A percentile compares a stretch with the other conserved stretches of the same genome.
phyloP scores from a whole-genome alignment of 495 filamentous ascomycete species.

The Penicillium cosmopolitanum region DNA sequence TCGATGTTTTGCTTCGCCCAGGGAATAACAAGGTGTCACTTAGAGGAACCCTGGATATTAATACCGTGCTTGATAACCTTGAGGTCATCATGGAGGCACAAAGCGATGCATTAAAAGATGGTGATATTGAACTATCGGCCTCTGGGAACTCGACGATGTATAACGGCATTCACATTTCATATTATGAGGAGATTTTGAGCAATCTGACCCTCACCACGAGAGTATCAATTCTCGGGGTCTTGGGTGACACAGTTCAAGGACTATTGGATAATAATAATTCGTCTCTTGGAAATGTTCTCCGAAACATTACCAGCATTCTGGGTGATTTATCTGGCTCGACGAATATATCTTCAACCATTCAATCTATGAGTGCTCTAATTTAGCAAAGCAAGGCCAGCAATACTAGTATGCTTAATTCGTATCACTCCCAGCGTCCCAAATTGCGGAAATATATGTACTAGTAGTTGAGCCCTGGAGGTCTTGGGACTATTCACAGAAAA shows the following conservation, averaged over 20 bases:
- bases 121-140: constrained; percentile 44
- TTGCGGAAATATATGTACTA: too few relatives aligned
- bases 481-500: too few relatives aligned
- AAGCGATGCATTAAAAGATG: constrained; percentile 32
- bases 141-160: constrained; percentile 47
- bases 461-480: too few relatives aligned
- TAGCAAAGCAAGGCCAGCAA: not conserved
- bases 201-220: constrained; percentile 40
- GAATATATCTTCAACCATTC: constrained; percentile 1
- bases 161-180: constrained; percentile 46
- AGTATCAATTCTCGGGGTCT: constrained; percentile 39
- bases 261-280: constrained; percentile 15
- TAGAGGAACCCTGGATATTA: constrained; percentile 32
- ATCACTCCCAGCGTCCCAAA: too few relatives aligned
- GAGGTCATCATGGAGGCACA: constrained; percentile 37
- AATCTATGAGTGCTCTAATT: not conserved
- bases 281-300: constrained; percentile 8
- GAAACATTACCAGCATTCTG: constrained; percentile 15
- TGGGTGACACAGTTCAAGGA: constrained; percentile 33
- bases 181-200: constrained; percentile 49
- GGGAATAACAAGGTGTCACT: constrained; percentile 50
- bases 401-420: too few relatives aligned
- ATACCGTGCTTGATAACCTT: constrained; percentile 38
- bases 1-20: constrained; percentile 42
- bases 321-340: constrained; percentile 1